Percentiles rank a stretch among this genome's conserved stretches.
phyloP scores from a whole-genome alignment of 176 grass and related monocot species.

The Cenchrus fungigraminus region DNA sequence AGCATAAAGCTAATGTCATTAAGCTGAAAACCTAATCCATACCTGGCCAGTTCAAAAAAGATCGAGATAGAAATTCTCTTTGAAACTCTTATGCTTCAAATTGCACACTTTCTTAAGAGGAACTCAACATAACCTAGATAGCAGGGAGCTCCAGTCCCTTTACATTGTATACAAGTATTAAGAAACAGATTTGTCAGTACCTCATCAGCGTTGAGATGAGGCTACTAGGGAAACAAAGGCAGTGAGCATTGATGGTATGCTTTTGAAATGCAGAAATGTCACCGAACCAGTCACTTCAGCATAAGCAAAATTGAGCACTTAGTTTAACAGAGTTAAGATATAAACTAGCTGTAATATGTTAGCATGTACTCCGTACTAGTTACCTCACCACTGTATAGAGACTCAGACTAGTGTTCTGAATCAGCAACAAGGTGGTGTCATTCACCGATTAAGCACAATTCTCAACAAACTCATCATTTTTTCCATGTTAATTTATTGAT shows the following conservation, averaged over 20 bases:
- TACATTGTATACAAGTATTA: not conserved
- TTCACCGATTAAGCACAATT: not conserved
- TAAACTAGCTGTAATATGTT: too few species aligned
- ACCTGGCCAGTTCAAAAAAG: not conserved
- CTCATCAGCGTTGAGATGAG: not conserved
- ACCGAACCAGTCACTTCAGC: too few species aligned
- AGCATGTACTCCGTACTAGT: too few species aligned
- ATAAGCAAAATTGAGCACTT: too few species aligned
- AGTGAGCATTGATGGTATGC: constrained; percentile 53
- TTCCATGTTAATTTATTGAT: too few species aligned
- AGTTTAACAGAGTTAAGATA: too few species aligned
- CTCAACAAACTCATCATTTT: not conserved
- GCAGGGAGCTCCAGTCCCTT: not conserved
- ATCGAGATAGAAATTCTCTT: not conserved
- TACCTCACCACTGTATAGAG: too few species aligned
- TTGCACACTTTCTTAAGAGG: not conserved
- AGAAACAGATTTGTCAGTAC: not conserved
- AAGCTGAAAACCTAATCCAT: not conserved
- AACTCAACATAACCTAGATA: not conserved
- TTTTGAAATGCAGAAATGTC: too few species aligned
- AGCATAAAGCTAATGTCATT: not conserved
- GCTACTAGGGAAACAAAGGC: not conserved
- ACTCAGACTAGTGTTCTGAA: too few species aligned
- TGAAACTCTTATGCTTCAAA: not conserved
- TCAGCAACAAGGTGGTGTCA: too few species aligned